A percentile compares a stretch with the other conserved stretches of the same genome.
phyloP scores from a whole-genome alignment of 257 asterid genomes.

The Solanum paucissectum region DNA sequence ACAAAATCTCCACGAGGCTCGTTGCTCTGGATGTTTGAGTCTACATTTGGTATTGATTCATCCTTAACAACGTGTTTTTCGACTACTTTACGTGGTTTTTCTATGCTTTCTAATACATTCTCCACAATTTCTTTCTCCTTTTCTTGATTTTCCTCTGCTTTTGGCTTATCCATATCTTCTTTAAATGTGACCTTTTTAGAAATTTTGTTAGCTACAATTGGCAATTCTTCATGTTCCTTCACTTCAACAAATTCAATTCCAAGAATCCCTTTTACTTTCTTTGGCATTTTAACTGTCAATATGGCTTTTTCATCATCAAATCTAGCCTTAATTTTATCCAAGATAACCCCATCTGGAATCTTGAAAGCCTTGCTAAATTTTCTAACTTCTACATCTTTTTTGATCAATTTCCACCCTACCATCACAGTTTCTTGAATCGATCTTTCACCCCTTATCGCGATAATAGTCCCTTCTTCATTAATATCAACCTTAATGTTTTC shows the following conservation, averaged over 20 bases:
- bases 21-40: background rate
- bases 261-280: conserved; percentile 46
- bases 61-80: background rate
- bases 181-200: background rate
- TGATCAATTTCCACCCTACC: conserved; percentile 46
- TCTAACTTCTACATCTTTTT: conserved; percentile 36
- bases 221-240: conserved; percentile 30
- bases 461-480: conserved; percentile 52
- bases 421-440: conserved; percentile 46
- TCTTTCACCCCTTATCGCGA: conserved; percentile 49
- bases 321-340: conserved; percentile 57
- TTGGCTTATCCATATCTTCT: background rate
- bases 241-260: conserved; percentile 56
- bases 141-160: background rate
- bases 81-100: background rate
- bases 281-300: conserved; percentile 60
- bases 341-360: conserved; percentile 62
- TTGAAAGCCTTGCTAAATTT: conserved; percentile 58
- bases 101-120: background rate
- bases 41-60: background rate
- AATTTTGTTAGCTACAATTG: conserved; percentile 21
- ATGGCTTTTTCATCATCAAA: conserved; percentile 46
- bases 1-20: background rate
- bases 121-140: background rate
- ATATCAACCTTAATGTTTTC: conserved; percentile 60